A percentile compares a stretch with the other conserved stretches of the same genome.
Evolutionary conservation across 306 rosid species (phyloP).

Genomic region (Trifolium subterraneum): DNA sequence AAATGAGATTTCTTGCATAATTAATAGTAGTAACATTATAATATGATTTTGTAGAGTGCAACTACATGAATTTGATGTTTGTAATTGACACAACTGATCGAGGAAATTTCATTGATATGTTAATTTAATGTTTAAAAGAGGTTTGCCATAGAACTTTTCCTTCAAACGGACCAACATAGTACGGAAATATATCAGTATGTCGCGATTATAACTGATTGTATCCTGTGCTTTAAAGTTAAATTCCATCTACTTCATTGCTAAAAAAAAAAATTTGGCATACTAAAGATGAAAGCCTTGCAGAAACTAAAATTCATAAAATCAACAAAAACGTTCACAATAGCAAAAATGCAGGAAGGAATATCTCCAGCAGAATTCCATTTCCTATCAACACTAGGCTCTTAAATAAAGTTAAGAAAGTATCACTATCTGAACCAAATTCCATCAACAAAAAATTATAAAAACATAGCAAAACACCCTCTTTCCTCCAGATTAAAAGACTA

Average conservation of each 20-base stretch:
- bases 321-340: slow-evolving; percentile 1
- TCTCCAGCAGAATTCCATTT: neutral
- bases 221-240: too few species aligned
- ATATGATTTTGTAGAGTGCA: too few species aligned
- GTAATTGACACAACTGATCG: too few species aligned
- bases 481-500: slow-evolving; percentile 41
- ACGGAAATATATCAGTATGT: too few species aligned
- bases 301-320: slow-evolving; percentile 28
- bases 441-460: slow-evolving; percentile 2
- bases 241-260: neutral
- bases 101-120: too few species aligned
- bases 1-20: too few species aligned
- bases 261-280: neutral
- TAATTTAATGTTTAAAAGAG: too few species aligned
- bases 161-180: too few species aligned
- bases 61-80: too few species aligned
- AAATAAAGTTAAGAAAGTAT: neutral
- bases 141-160: too few species aligned
- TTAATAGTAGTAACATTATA: too few species aligned
- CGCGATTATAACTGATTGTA: too few species aligned
- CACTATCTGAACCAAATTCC: neutral
- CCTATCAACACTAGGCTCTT: slow-evolving; percentile 23
- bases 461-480: neutral
- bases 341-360: slow-evolving; percentile 19
- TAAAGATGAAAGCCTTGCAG: neutral